These are phyloP conservation scores for Cornus florida DNA, from an alignment of 148 eudicot genomes.

Conservation along the genomic window DNA sequence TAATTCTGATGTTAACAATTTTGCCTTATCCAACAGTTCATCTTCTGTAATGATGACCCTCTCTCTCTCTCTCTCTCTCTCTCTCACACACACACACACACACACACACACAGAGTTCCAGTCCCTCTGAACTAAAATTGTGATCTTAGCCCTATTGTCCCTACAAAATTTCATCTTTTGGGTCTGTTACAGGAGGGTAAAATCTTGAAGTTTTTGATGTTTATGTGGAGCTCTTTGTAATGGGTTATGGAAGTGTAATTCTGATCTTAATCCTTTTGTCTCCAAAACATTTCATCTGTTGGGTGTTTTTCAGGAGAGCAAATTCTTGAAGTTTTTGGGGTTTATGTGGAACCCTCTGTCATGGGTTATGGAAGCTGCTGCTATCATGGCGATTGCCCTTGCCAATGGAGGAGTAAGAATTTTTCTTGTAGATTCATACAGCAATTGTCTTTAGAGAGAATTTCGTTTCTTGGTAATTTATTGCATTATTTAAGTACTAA, in stretches of 20 bases:
- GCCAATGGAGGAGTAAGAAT: slow-evolving; percentile 97
- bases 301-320: slow-evolving; percentile 81
- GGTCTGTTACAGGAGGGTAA: too few relatives aligned
- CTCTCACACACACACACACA: too few relatives aligned
- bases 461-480: background rate
- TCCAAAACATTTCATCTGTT: slow-evolving; percentile 4
- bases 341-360: slow-evolving; percentile 99
- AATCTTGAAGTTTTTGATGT: too few relatives aligned
- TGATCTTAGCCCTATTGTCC: too few relatives aligned
- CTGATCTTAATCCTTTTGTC: background rate
- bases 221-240: too few relatives aligned
- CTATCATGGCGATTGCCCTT: slow-evolving; percentile 99
- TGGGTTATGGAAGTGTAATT: background rate
- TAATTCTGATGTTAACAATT: slow-evolving; percentile 5
- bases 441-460: background rate
- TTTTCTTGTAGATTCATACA: background rate
- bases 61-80: too few relatives aligned
- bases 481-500: background rate
- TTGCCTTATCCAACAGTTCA: background rate
- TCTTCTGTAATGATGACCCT: background rate
- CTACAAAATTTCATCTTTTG: too few relatives aligned
- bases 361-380: slow-evolving; percentile 99
- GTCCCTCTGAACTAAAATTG: too few relatives aligned
- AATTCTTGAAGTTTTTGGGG: slow-evolving; percentile 92
- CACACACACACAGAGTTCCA: too few relatives aligned